Base-by-base conservation (phyloP, 2,329 filamentous ascomycete genomes). In the Cladophialophora carrionii region DNA sequence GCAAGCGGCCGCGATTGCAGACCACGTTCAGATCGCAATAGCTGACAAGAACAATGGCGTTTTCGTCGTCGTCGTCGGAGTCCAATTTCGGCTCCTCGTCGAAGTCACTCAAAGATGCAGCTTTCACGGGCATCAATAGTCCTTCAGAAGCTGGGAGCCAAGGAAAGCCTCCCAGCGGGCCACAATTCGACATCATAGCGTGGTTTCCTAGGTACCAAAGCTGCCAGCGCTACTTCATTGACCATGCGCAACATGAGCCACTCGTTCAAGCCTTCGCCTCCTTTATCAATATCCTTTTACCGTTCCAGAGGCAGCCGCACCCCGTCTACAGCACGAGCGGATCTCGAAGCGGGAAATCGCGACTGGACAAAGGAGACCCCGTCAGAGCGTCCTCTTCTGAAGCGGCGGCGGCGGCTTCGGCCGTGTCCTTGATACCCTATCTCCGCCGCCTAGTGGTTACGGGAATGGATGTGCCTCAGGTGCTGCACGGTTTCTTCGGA, bases 401-500 rank as follows among this genome's bases (percentile, higher is more conserved):
- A 32, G 51, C 64, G 17, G 49, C 53, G 32, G 71, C 75, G 17
- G 75, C 76, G 3, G 74, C 77, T 9, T 76, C 73, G 12, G 73
- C 76, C 70, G 83, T 93, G 53, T 92, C 90, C 1, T 82, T 97
- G 10, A 85, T 95, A 3, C 94, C 95, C 0, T 99, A 96, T 76
- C 88, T 98, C 68, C 89, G 94, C 37, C 90, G 95, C 17, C 84
- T 98, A 1, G 88, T 98, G 54, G 91, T 91, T 17, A 98, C 94
- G 0, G 94, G 93, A 1, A 95, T 96, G 80, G 95, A 98, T 76
- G 88, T 88, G 48, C 88, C 90, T 0, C 88, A 88, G 0, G 88
- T 98, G n/a, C 81, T 99, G 66, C 91, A 96, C 74, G 92, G 92
- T 10, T 96, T 97, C 80, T 99, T 98, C 72, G 95, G 95, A n/a